Evolutionary conservation across 768 basidiomycete genomes (phyloP).

Genomic region (Agaricus subrufescens): DNA sequence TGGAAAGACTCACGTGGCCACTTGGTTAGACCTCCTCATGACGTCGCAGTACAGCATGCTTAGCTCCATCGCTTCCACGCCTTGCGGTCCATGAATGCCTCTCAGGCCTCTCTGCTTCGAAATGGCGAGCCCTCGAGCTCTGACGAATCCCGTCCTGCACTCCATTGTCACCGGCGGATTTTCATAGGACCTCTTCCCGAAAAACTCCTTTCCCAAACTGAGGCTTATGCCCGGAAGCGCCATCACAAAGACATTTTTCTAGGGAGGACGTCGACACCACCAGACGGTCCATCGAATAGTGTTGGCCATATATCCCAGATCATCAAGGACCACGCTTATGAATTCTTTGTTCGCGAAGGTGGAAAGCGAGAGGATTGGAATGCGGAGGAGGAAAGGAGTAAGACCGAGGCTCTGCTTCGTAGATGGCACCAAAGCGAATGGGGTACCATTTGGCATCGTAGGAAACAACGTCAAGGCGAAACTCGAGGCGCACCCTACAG

Average conservation of each 20-base stretch:
- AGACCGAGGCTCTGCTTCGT: constrained; percentile 48
- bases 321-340: constrained; percentile 57
- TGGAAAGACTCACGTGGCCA: neutral
- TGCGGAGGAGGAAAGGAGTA: constrained; percentile 39
- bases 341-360: constrained; percentile 60
- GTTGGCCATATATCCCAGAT: constrained; percentile 37
- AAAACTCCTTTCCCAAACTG: constrained; percentile 39
- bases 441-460: constrained; percentile 38
- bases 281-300: constrained; percentile 24
- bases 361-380: constrained; percentile 67
- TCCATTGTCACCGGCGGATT: constrained; percentile 38
- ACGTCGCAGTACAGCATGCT: neutral
- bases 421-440: constrained; percentile 69
- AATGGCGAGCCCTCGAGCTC: neutral
- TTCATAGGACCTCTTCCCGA: constrained; percentile 81
- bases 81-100: neutral
- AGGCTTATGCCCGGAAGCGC: constrained; percentile 27
- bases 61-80: neutral
- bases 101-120: neutral
- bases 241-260: constrained; percentile 7
- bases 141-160: constrained; percentile 19
- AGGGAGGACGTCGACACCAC: constrained; percentile 14
- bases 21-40: neutral
- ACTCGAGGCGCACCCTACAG: constrained; percentile 16
- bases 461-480: constrained; percentile 21